Conservation (phyloP, 169 alveolate genomes). For the Plasmodium ovale region DNA sequence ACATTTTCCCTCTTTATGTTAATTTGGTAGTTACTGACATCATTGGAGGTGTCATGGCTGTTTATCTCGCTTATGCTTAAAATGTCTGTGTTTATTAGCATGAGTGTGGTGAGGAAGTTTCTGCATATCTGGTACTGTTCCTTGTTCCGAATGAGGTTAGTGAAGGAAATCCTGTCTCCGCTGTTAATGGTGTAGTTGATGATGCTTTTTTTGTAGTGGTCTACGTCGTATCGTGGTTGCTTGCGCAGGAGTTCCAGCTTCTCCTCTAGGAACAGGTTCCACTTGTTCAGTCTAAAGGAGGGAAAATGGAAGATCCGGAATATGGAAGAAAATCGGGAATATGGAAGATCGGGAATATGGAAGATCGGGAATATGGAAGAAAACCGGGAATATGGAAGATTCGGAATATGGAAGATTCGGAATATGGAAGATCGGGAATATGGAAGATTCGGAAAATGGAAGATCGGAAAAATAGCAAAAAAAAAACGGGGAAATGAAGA, state of each 20-base stretch:
- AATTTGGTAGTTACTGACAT: conserved; percentile 48
- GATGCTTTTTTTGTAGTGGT: conserved; percentile 36
- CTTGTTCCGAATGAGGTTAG: conserved; percentile 12
- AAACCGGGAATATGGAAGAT: neutral
- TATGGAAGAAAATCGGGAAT: too few relatives aligned
- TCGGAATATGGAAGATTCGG: neutral
- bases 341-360: neutral
- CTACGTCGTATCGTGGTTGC: conserved; percentile 58
- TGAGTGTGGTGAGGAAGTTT: conserved; percentile 50
- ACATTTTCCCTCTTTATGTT: conserved; percentile 31
- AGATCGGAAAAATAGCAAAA: too few relatives aligned
- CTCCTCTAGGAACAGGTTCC: conserved; percentile 54
- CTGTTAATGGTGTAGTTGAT: conserved; percentile 24
- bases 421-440: neutral
- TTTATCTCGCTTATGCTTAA: conserved; percentile 27
- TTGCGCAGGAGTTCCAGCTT: conserved; percentile 17
- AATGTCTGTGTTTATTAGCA: conserved; percentile 41
- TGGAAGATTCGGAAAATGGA: neutral
- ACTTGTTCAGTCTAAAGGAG: conserved; percentile 20
- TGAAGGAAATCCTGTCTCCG: conserved; percentile 24
- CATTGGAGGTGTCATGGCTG: conserved; percentile 6
- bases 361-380: neutral
- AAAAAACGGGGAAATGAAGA: too few relatives aligned
- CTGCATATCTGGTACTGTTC: conserved; percentile 51
- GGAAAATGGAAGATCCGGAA: neutral